Evolutionary conservation across 2,329 filamentous ascomycete species (phyloP).

Genomic region (Diaporthe amygdali): DNA sequence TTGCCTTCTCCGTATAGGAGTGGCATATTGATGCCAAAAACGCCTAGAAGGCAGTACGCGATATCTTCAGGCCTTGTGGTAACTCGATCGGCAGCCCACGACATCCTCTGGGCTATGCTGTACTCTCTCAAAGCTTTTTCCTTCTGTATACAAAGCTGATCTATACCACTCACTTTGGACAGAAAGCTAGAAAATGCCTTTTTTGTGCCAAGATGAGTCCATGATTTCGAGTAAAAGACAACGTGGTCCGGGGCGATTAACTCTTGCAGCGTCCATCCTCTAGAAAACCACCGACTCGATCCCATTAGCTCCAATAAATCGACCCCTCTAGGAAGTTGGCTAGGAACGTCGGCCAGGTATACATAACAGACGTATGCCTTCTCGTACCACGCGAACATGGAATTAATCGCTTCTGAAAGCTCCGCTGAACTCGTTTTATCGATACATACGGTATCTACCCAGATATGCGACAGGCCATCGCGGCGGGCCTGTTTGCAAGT

Average conservation of each 20-base stretch:
- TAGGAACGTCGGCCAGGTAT: constrained; percentile 36
- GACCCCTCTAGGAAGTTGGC: neutral
- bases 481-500: constrained; percentile 35
- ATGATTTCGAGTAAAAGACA: constrained; percentile 26
- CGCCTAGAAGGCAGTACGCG: constrained; percentile 34
- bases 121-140: neutral
- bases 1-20: constrained; percentile 37
- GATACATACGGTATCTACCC: constrained; percentile 45
- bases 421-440: constrained; percentile 40
- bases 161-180: neutral
- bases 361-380: constrained; percentile 37
- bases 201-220: constrained; percentile 14
- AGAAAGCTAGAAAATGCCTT: constrained; percentile 5
- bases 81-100: constrained; percentile 31
- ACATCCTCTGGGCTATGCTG: constrained; percentile 31
- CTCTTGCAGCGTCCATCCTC: constrained; percentile 23
- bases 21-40: constrained; percentile 35
- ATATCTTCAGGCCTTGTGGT: constrained; percentile 32
- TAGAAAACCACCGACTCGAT: constrained; percentile 9
- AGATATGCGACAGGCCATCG: constrained; percentile 36
- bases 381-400: constrained; percentile 41
- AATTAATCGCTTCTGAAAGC: constrained; percentile 42
- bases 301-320: neutral
- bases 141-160: neutral
- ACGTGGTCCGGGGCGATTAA: constrained; percentile 26